phyloP scores from a whole-genome alignment of 2,329 filamentous ascomycete species.

The Paraphoma chrysanthemicola region DNA sequence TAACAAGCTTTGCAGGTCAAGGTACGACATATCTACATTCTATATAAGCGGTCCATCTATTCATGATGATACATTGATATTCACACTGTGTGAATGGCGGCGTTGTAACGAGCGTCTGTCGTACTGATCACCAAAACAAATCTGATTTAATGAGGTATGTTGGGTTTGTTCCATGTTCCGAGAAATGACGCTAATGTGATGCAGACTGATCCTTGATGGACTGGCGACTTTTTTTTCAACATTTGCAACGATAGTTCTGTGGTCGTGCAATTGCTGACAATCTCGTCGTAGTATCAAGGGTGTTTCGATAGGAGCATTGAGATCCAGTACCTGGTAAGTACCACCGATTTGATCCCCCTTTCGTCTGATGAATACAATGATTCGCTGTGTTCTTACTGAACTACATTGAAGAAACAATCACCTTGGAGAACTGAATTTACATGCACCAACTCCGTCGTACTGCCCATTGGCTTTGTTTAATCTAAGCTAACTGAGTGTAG shows the following conservation, averaged over 20 bases:
- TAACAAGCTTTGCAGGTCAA: constrained; percentile 33
- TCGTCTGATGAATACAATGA: constrained; percentile 65
- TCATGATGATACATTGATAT: constrained; percentile 70
- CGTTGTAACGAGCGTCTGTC: constrained; percentile 55
- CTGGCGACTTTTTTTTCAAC: constrained; percentile 17
- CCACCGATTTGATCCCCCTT: neutral
- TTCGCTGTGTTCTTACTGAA: constrained; percentile 73
- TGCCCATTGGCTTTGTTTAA: neutral
- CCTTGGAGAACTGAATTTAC: constrained; percentile 68
- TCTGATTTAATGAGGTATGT: constrained; percentile 74
- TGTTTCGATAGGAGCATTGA: neutral
- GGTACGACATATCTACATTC: constrained; percentile 30
- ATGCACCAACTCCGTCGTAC: constrained; percentile 2
- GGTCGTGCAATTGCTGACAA: constrained; percentile 31
- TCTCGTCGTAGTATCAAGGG: constrained; percentile 10
- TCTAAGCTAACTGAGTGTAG: no score
- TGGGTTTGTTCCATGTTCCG: neutral
- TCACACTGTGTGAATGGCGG: constrained; percentile 72
- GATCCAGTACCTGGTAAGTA: constrained; percentile 20
- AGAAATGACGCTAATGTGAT: constrained; percentile 26
- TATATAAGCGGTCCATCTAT: constrained; percentile 52
- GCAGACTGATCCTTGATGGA: constrained; percentile 49
- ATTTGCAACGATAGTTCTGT: constrained; percentile 7
- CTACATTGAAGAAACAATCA: constrained; percentile 68
- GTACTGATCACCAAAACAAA: constrained; percentile 70